Base-by-base conservation (phyloP, 805 yeast genomes). In the Yamadazyma olivae region DNA sequence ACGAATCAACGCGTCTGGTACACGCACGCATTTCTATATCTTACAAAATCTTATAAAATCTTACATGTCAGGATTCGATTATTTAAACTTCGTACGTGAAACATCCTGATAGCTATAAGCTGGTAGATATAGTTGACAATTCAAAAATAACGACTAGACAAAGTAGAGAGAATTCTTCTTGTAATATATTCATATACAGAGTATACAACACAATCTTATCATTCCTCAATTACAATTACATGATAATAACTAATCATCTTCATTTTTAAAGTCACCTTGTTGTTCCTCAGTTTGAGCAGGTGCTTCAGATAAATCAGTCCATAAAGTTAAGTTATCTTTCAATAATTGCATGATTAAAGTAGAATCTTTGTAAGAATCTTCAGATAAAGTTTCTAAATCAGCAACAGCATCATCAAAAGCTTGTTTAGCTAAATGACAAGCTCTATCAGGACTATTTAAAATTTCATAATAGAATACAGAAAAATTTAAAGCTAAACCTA, bases 361-460 rank as follows among this genome's bases (percentile, higher is more conserved):
- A 47, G 97, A 89, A 69, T 91, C 99, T 71, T 91, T 93, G 81
- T 93, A 91, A 51, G 96, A 85, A 74, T 91, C 99, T 73, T 91
- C 99, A 30, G 95, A 86, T 61, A 91, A 77, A 50, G 97, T 87
- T 71, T 91, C 99, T 64, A 91, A 80, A 73, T 93, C 98, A 48
- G 99, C 96, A 63, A 91, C 95, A 48, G 99, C 99, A 61, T 91
- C 98, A 68, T 91, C 99, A 54, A 93, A 91, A 26, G 99, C 98
- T 73, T 91, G 96, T 71, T 91, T 93, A 57, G 99, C 99, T 66
- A 91, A 80, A 66, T 90, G 95, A 69, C 99, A 91, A 53, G 99
- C 99, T 69, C 95, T 87, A 66, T 91, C 97, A 56, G 99, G 98
- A 41, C 96, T 86, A 71, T 91, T 90, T 70, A 90, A 84, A 60